phyloP scores from a whole-genome alignment of 2,329 filamentous ascomycete genomes.

The Fusarium nodosum region DNA sequence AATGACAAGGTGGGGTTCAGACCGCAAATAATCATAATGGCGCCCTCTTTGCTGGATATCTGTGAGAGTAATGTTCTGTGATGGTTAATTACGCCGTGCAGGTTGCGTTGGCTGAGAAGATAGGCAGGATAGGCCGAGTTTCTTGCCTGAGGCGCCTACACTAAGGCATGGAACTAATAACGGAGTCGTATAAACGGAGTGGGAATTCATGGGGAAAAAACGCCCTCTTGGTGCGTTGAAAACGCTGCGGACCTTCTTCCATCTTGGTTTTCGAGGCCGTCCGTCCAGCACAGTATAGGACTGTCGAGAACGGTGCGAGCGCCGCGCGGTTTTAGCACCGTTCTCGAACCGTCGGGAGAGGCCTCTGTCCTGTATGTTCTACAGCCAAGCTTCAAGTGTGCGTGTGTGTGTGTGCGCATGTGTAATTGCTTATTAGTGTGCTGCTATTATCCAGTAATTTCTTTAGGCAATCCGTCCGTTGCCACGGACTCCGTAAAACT shows the following conservation, averaged over 20 bases:
- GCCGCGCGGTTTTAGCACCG: slow-evolving; percentile 33
- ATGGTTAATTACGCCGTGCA: slow-evolving; percentile 1
- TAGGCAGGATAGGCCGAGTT: slow-evolving; percentile 2
- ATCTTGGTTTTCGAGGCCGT: slow-evolving; percentile 23
- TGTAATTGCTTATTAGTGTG: slow-evolving; percentile 3
- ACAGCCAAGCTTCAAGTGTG: slow-evolving; percentile 29
- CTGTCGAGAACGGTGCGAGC: slow-evolving; percentile 31
- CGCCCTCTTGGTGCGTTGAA: slow-evolving; percentile 33
- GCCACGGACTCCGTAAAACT: slow-evolving; percentile 5
- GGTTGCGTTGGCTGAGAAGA: slow-evolving; percentile 25
- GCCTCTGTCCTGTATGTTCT: slow-evolving; percentile 34
- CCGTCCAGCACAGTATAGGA: slow-evolving; percentile 42
- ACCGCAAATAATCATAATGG: slow-evolving; percentile 15
- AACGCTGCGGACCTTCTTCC: slow-evolving; percentile 37
- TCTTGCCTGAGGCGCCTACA: slow-evolving; percentile 36
- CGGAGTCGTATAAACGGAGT: slow-evolving; percentile 30
- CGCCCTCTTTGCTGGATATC: slow-evolving; percentile 11
- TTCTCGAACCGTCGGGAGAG: slow-evolving; percentile 29
- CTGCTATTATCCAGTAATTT: slow-evolving; percentile 12
- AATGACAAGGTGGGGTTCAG: slow-evolving; percentile 15
- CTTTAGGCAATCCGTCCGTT: slow-evolving; percentile 19
- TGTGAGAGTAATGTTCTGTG: slow-evolving; percentile 20
- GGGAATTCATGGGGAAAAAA: slow-evolving; percentile 29
- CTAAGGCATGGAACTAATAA: slow-evolving; percentile 35
- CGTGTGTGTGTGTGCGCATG: neutral